Evolutionary conservation across 2,329 filamentous ascomycete genomes (phyloP), one percentile per base, ranked within the genome.

Genomic region (Alternaria gansuensis): DNA sequence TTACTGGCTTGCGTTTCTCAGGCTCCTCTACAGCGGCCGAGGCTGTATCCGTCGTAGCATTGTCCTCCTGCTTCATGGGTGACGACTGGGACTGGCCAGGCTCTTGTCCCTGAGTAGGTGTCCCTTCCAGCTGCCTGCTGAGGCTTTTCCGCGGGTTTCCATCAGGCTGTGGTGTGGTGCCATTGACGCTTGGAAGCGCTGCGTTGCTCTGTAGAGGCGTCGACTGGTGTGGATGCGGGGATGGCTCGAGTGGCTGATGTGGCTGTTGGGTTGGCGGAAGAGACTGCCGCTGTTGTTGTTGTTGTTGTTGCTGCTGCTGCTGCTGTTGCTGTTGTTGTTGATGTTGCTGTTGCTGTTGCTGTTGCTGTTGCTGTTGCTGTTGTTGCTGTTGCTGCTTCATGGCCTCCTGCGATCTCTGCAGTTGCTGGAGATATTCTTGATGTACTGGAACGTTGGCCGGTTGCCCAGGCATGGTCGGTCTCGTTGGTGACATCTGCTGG

Each of bases 361-460:
- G 72, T 75, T 17, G 63, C 41, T 67, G 65, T 23, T 70, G 78
- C 41, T 67, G 64, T 37, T 70, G 68, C 48, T 83, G 82, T 75
- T 76, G 72, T 75, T 17, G 63, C 41, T 67, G 65, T 24, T 70
- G 78, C 46, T 70, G 68, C 49, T 83, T 74, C 60, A 75, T 70
- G 7, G 68, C 65, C 68, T 79, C 77, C 9, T 78, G 78, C 17
- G 67, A 67, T 48, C 77, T 77, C 51, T 80, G 77, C 43, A 80
- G 73, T 46, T 79, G 80, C 21, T 80, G 80, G 9, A 81, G 78
- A 33, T 82, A 81, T 45, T 76, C 71, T 49, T 76, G 76, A 62
- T 83, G 80, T 37, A 82, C 80, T 61, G 87, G 83, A 51, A 83
- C 79, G 73, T 84, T 82, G 51, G 68, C 70, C 40, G 67, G 70